These are phyloP conservation scores for Lasiodiplodia hormozganensis DNA, from an alignment of 2,329 filamentous ascomycete genomes.

Conservation along the genomic window DNA sequence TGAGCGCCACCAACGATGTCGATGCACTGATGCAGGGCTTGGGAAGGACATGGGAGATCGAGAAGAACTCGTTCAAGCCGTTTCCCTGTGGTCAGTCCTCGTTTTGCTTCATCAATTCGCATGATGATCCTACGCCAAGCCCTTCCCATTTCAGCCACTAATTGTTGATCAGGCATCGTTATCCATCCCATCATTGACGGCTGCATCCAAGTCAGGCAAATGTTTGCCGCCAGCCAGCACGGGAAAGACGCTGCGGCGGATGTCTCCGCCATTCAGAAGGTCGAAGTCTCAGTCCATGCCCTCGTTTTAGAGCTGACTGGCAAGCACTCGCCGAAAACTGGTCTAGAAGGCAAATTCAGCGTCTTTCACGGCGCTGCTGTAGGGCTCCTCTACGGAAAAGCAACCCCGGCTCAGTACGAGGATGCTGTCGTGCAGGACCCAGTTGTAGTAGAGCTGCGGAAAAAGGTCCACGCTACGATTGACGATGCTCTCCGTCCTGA, in stretches of 20 bases:
- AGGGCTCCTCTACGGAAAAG: conserved; percentile 59
- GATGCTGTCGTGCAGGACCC: conserved; percentile 54
- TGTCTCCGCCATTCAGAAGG: conserved; percentile 52
- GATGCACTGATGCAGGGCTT: conserved; percentile 48
- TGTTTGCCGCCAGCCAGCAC: conserved; percentile 40
- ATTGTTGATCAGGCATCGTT: conserved; percentile 51
- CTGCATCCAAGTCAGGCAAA: conserved; percentile 51
- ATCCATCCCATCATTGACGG: conserved; percentile 64
- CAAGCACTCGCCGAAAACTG: conserved; percentile 57
- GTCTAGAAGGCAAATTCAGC: conserved; percentile 62
- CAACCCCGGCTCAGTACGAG: conserved; percentile 59
- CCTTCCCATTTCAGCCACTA: background rate
- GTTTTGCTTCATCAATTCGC: background rate
- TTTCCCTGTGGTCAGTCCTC: conserved; percentile 55
- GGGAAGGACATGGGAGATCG: conserved; percentile 57
- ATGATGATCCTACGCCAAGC: background rate
- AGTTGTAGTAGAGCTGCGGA: conserved; percentile 52
- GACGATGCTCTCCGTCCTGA: conserved; percentile 52
- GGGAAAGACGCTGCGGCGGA: background rate
- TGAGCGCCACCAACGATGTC: conserved; percentile 52
- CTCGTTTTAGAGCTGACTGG: conserved; percentile 61
- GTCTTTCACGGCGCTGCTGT: conserved; percentile 63
- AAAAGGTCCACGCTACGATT: conserved; percentile 53
- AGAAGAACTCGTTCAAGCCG: conserved; percentile 63
- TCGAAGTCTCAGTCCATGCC: conserved; percentile 57